Percentiles rank a stretch among this genome's conserved stretches.
Evolutionary conservation across 257 asterid genomes (phyloP).

Genomic region (Misopates orontium): DNA sequence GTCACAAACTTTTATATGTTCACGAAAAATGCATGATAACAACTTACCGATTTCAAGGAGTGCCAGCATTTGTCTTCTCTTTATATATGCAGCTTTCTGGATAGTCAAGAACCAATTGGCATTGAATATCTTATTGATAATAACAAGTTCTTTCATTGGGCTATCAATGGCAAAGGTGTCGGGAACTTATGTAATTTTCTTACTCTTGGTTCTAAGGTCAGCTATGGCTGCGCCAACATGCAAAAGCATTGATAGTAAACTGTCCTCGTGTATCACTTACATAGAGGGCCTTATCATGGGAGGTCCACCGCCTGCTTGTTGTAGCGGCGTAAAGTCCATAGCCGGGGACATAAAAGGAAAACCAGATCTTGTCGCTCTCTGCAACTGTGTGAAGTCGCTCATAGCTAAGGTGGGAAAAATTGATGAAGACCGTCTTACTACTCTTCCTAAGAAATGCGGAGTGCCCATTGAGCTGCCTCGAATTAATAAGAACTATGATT

Average conservation of each 20-base stretch:
- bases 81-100: no score
- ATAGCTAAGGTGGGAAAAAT: background rate
- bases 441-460: constrained; percentile 34
- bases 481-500: constrained; percentile 31
- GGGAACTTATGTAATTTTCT: constrained; percentile 3
- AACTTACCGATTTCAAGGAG: no score
- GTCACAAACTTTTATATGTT: no score
- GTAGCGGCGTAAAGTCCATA: background rate
- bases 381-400: background rate
- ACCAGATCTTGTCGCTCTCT: background rate
- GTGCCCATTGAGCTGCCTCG: constrained; percentile 24
- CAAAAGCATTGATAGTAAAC: background rate
- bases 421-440: background rate
- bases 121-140: background rate
- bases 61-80: no score
- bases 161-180: constrained; percentile 5
- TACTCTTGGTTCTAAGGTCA: background rate
- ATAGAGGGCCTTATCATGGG: background rate
- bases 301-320: background rate
- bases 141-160: background rate
- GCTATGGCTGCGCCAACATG: constrained; percentile 1
- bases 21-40: no score
- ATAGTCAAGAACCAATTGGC: no score
- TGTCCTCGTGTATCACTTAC: background rate
- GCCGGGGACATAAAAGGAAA: background rate